phyloP scores from a whole-genome alignment of 1,284 basidiomycete genomes.

The Tetrapyrgos nigripes region DNA sequence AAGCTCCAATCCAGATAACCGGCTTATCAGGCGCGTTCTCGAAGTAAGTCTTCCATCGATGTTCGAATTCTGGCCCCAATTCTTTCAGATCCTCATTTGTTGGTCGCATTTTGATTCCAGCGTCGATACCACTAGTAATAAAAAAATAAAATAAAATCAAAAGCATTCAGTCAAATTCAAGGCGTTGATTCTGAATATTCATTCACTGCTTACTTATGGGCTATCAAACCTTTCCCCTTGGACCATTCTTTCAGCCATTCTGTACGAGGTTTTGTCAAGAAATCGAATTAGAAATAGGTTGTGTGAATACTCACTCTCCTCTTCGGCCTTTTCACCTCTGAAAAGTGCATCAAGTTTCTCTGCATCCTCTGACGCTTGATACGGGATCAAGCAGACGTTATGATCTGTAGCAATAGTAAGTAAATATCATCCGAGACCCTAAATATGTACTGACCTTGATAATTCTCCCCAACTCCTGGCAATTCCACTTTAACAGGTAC shows the following conservation, averaged over 20 bases:
- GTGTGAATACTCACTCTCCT: conserved; percentile 9
- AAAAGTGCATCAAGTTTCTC: conserved; percentile 15
- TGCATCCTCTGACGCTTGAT: conserved; percentile 14
- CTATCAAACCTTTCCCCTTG: conserved; percentile 11
- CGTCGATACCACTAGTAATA: conserved; percentile 10
- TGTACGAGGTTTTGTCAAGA: not conserved
- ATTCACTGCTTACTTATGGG: conserved; percentile 9
- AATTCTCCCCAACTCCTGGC: conserved; percentile 53
- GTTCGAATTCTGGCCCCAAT: conserved; percentile 41
- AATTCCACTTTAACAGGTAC: conserved; percentile 44
- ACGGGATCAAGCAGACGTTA: conserved; percentile 13
- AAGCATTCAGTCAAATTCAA: not conserved
- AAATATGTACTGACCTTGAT: conserved; percentile 38
- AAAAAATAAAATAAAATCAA: no score
- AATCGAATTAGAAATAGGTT: not conserved
- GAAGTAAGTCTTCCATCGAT: conserved; percentile 46
- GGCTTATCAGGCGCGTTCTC: conserved; percentile 42
- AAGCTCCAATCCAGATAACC: conserved; percentile 35
- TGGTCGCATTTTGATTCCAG: conserved; percentile 18
- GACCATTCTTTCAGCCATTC: conserved; percentile 12
- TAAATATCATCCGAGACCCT: not conserved
- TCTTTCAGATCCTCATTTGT: conserved; percentile 23
- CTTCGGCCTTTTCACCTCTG: conserved; percentile 11
- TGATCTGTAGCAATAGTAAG: conserved; percentile 5
- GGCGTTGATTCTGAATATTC: not conserved